Conservation (phyloP, 257 asterid species). For the Verbascum thapsus region DNA sequence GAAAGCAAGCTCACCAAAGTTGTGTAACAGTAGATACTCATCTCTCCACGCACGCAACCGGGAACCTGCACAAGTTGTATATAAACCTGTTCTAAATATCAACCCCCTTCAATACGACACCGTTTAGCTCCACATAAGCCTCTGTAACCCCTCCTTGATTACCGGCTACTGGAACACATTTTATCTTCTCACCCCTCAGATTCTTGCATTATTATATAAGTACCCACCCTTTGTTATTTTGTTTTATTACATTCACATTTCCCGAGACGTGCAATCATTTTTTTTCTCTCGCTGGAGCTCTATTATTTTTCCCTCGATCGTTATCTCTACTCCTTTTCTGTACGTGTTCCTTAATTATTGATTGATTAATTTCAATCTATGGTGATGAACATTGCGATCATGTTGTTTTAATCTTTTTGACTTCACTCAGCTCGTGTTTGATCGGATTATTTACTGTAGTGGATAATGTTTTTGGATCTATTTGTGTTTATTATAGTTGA, state of each 20-base stretch:
- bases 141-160: constrained; percentile 20
- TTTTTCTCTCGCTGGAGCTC: constrained; percentile 20
- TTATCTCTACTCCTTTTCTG: constrained; percentile 32
- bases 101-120: constrained; percentile 15
- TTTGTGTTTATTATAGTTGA: constrained; percentile 16
- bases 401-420: constrained; percentile 13
- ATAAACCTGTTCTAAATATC: not conserved
- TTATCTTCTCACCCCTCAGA: constrained; percentile 17
- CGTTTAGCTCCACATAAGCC: constrained; percentile 22
- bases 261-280: constrained; percentile 31
- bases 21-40: constrained; percentile 5
- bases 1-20: constrained; percentile 7
- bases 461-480: constrained; percentile 10
- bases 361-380: not conserved
- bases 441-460: constrained; percentile 1
- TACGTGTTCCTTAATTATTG: constrained; percentile 16
- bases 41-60: constrained; percentile 26
- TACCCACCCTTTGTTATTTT: not conserved
- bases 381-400: constrained; percentile 16
- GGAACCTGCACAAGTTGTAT: not conserved
- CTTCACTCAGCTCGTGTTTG: constrained; percentile 3
- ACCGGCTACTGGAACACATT: constrained; percentile 36
- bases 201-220: not conserved
- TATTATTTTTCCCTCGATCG: constrained; percentile 25
- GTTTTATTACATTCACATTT: constrained; percentile 2